A percentile compares a stretch with the other conserved stretches of the same genome.
These are phyloP conservation scores for Pezicula radicicola DNA, from an alignment of 2,329 filamentous ascomycete genomes.

Conservation along the genomic window DNA sequence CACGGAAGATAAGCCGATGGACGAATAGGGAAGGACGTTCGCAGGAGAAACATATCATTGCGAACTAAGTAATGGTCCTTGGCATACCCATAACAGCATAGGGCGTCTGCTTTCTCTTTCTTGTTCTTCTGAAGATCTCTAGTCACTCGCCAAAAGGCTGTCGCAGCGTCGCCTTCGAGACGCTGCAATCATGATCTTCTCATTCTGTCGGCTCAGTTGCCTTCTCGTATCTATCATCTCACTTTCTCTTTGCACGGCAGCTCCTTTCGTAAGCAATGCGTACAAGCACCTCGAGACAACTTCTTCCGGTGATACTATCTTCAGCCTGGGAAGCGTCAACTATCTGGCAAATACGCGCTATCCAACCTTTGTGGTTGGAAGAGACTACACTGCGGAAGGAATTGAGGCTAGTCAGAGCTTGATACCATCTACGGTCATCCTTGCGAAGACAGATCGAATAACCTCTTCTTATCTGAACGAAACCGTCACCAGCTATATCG, in stretches of 20 bases:
- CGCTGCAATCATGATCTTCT: neutral
- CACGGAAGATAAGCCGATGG: too few relatives aligned
- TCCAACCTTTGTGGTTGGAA: slow-evolving; percentile 24
- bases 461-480: slow-evolving; percentile 25
- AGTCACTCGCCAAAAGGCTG: too few relatives aligned
- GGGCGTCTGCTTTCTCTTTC: too few relatives aligned
- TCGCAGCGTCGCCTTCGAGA: neutral
- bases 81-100: too few relatives aligned
- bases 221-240: neutral
- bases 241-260: neutral
- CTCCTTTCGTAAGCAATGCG: neutral
- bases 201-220: neutral
- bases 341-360: slow-evolving; percentile 33
- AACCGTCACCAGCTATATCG: slow-evolving; percentile 28
- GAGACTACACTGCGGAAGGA: slow-evolving; percentile 25
- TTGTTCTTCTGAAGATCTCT: too few relatives aligned
- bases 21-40: too few relatives aligned
- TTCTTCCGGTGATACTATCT: slow-evolving; percentile 28
- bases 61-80: too few relatives aligned
- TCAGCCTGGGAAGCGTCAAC: slow-evolving; percentile 32
- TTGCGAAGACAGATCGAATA: slow-evolving; percentile 14
- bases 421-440: neutral
- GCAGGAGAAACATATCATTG: too few relatives aligned
- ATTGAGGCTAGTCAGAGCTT: neutral
- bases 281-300: slow-evolving; percentile 11